phyloP scores from a whole-genome alignment of 192 early-diverging fungal genomes.

The Spizellomyces punctatus region DNA sequence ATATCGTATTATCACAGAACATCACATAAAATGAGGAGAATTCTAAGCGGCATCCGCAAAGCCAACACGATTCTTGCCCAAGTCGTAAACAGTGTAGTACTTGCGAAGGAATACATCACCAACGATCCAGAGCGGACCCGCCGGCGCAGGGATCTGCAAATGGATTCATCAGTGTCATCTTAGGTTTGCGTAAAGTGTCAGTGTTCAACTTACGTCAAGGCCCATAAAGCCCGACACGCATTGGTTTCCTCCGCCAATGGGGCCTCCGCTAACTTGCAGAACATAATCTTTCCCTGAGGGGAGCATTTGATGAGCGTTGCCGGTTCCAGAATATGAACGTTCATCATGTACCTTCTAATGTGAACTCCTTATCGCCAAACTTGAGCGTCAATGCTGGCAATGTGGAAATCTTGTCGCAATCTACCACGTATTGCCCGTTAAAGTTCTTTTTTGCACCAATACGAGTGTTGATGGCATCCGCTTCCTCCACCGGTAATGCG shows the following conservation, averaged over 20 bases:
- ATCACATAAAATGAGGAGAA: too few relatives aligned
- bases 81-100: conserved; percentile 59
- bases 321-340: conserved; percentile 62
- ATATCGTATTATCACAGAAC: too few relatives aligned
- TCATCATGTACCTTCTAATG: conserved; percentile 52
- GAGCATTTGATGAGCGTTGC: conserved; percentile 20
- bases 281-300: conserved; percentile 60
- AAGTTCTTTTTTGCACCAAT: conserved; percentile 94
- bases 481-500: conserved; percentile 72
- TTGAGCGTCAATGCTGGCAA: conserved; percentile 78
- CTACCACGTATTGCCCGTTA: conserved; percentile 86
- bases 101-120: conserved; percentile 62
- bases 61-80: conserved; percentile 66
- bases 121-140: conserved; percentile 58
- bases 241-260: conserved; percentile 30
- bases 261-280: conserved; percentile 37
- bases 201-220: conserved; percentile 58
- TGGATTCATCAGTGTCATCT: neutral
- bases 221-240: conserved; percentile 87
- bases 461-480: conserved; percentile 85
- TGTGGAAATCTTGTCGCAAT: conserved; percentile 67
- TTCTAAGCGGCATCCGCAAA: conserved; percentile 52
- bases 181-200: neutral
- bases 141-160: conserved; percentile 44
- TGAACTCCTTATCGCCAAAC: conserved; percentile 77